Evolutionary conservation across 148 eudicot species (phyloP).

Genomic region (Polygonum maritimum): DNA sequence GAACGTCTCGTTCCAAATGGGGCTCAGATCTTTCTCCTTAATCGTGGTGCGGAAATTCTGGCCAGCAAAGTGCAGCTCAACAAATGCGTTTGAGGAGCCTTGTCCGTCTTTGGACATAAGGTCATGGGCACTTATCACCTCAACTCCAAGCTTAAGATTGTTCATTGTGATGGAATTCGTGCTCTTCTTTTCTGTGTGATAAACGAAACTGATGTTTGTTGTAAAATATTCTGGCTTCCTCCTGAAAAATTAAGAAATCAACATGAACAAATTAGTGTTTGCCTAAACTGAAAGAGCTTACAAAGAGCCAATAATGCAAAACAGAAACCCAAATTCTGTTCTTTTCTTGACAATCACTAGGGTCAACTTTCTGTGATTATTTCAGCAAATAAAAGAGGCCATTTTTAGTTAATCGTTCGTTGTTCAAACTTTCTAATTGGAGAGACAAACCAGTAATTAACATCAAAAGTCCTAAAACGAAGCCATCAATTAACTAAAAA

Average conservation of each 20-base stretch:
- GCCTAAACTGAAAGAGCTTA: not conserved
- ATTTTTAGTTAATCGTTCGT: not conserved
- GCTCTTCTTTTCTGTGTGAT: not conserved
- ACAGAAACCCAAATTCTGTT: not conserved
- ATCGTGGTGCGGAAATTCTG: slow-evolving; percentile 59
- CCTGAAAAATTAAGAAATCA: not conserved
- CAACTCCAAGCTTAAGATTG: slow-evolving; percentile 79
- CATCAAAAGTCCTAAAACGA: not conserved
- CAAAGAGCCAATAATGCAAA: not conserved
- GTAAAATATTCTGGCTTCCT: not conserved
- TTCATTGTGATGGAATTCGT: slow-evolving; percentile 17
- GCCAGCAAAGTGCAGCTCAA: slow-evolving; percentile 70
- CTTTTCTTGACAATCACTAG: not conserved
- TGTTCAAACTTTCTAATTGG: not conserved
- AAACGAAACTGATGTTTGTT: not conserved
- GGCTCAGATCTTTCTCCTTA: slow-evolving; percentile 68
- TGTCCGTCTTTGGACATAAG: slow-evolving; percentile 62
- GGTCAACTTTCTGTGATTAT: not conserved
- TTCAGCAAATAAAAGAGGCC: not conserved
- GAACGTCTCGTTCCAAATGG: slow-evolving; percentile 79
- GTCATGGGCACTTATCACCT: slow-evolving; percentile 75
- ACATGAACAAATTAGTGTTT: not conserved
- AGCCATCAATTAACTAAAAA: not conserved
- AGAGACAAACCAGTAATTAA: not conserved
- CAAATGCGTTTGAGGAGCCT: slow-evolving; percentile 62